phyloP scores from a whole-genome alignment of 2,329 filamentous ascomycete species.

The Metarhizium guizhouense region DNA sequence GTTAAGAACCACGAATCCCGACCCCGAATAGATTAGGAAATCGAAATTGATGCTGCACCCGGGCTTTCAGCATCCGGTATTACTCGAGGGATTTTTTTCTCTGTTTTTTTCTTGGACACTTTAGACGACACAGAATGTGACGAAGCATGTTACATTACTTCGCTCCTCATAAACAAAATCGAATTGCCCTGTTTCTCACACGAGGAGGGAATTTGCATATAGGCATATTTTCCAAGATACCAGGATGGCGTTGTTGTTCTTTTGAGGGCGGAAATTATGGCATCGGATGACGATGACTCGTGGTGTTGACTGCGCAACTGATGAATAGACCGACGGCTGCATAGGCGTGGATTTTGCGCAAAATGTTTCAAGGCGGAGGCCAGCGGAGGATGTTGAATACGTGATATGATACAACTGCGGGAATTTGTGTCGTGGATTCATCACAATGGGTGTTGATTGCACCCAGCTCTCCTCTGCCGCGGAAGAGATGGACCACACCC shows the following conservation, averaged over 20 bases:
- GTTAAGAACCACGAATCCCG: slow-evolving; percentile 54
- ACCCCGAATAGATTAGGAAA: slow-evolving; percentile 26
- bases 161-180: slow-evolving; percentile 8
- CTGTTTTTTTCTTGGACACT: slow-evolving; percentile 12
- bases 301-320: neutral
- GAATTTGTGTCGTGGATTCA: neutral
- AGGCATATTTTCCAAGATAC: slow-evolving; percentile 23
- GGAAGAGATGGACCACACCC: neutral
- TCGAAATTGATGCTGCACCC: neutral
- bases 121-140: slow-evolving; percentile 16
- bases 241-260: slow-evolving; percentile 29
- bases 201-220: slow-evolving; percentile 4
- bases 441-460: neutral
- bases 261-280: slow-evolving; percentile 6
- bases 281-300: neutral
- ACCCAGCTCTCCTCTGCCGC: neutral
- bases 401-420: neutral
- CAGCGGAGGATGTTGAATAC: neutral
- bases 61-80: neutral
- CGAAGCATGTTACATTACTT: slow-evolving; percentile 24
- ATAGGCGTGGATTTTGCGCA: slow-evolving; percentile 10
- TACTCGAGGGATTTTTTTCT: slow-evolving; percentile 1
- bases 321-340: slow-evolving; percentile 1
- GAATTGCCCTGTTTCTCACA: neutral
- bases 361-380: neutral